phyloP scores from a whole-genome alignment of 352 stramenopile species.

The Pythium vanterpoolii region DNA sequence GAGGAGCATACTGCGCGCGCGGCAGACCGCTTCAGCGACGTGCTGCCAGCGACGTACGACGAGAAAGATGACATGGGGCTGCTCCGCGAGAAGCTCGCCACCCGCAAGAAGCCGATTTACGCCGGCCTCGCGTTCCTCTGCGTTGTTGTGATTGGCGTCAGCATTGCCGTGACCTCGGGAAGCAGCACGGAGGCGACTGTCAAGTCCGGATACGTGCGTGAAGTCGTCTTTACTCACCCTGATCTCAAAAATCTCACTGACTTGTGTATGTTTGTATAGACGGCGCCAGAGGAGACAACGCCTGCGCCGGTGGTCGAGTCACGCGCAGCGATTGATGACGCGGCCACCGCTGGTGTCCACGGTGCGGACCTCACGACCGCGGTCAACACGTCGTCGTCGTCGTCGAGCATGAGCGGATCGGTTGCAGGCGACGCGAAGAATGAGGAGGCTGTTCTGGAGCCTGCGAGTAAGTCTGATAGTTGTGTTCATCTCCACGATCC shows the following conservation, averaged over 20 bases:
- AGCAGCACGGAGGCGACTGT: neutral
- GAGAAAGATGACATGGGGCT: constrained; percentile 55
- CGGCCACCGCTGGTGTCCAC: constrained; percentile 1
- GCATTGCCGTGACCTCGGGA: constrained; percentile 25
- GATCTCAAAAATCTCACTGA: neutral
- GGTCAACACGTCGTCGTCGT: neutral
- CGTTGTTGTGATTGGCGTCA: constrained; percentile 49
- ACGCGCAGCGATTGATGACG: neutral
- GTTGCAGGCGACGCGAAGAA: constrained; percentile 12
- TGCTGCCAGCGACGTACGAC: constrained; percentile 36
- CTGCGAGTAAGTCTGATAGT: neutral
- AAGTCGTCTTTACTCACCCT: neutral
- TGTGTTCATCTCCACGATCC: neutral
- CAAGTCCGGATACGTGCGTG: constrained; percentile 23
- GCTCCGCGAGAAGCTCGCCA: constrained; percentile 38
- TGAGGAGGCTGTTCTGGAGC: constrained; percentile 1
- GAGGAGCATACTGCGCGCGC: constrained; percentile 39
- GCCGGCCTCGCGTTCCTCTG: constrained; percentile 49
- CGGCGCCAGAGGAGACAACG: neutral
- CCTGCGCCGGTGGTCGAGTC: neutral
- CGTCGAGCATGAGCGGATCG: constrained; percentile 15
- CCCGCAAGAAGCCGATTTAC: constrained; percentile 65
- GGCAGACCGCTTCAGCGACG: constrained; percentile 25
- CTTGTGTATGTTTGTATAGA: neutral
- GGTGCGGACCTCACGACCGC: neutral